phyloP scores from a whole-genome alignment of 192 early-diverging fungal species.

The Kickxella alabastrina region DNA sequence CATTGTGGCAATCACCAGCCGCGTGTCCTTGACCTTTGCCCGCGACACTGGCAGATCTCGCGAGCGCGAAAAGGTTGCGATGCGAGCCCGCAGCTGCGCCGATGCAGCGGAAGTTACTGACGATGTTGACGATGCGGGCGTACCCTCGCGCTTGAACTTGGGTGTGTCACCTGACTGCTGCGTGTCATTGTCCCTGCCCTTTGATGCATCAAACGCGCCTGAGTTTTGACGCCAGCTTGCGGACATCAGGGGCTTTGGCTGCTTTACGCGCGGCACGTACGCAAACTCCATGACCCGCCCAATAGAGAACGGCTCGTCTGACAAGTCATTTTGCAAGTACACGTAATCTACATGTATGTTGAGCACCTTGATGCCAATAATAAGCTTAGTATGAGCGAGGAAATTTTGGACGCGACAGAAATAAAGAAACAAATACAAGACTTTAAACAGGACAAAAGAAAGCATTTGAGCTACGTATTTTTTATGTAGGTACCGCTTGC shows the following conservation, averaged over 20 bases:
- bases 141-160: constrained; percentile 6
- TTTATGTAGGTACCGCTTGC: too few relatives aligned
- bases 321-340: constrained; percentile 66
- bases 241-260: constrained; percentile 41
- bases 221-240: not conserved
- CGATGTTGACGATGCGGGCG: constrained; percentile 20
- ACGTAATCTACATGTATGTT: constrained; percentile 62
- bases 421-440: not conserved
- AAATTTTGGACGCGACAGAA: not conserved
- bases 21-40: constrained; percentile 61
- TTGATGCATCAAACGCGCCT: not conserved
- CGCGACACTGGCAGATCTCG: constrained; percentile 65
- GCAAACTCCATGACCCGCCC: constrained; percentile 78
- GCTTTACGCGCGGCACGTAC: constrained; percentile 45
- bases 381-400: not conserved
- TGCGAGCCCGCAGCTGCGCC: constrained; percentile 44
- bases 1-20: constrained; percentile 81
- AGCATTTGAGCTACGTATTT: not conserved
- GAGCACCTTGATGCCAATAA: not conserved
- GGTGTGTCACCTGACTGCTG: not conserved
- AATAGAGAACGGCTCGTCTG: constrained; percentile 73
- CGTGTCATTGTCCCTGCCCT: not conserved
- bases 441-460: not conserved
- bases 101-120: constrained; percentile 3
- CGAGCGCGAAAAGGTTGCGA: constrained; percentile 74